Evolutionary conservation across 352 stramenopile genomes (phyloP).

Genomic region (Thraustotheca clavata): DNA sequence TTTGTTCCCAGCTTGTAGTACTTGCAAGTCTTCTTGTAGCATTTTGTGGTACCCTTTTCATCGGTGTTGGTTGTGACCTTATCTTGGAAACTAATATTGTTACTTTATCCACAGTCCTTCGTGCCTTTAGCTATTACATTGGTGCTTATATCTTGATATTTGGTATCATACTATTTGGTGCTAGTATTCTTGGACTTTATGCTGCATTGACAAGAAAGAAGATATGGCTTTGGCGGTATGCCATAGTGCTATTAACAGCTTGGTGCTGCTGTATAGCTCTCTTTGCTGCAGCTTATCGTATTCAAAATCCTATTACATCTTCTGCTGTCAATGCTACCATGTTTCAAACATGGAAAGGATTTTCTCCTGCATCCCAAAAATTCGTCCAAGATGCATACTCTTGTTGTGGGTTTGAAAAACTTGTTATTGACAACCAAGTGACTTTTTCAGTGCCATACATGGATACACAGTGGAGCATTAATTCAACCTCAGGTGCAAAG

Average conservation of each 20-base stretch:
- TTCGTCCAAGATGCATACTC: slow-evolving; percentile 42
- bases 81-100: slow-evolving; percentile 62
- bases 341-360: slow-evolving; percentile 10
- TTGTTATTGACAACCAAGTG: slow-evolving; percentile 27
- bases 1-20: slow-evolving; percentile 12
- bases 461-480: slow-evolving; percentile 15
- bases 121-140: slow-evolving; percentile 42
- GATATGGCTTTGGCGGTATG: slow-evolving; percentile 29
- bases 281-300: slow-evolving; percentile 35
- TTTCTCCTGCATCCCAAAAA: slow-evolving; percentile 28
- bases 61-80: slow-evolving; percentile 42
- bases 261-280: slow-evolving; percentile 20
- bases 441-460: slow-evolving; percentile 28
- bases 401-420: slow-evolving; percentile 39
- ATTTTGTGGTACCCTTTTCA: slow-evolving; percentile 24
- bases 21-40: slow-evolving; percentile 4
- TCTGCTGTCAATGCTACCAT: slow-evolving; percentile 4
- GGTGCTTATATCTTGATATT: slow-evolving; percentile 38
- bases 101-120: slow-evolving; percentile 47
- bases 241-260: slow-evolving; percentile 19
- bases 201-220: slow-evolving; percentile 26
- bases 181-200: slow-evolving; percentile 28
- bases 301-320: slow-evolving; percentile 2
- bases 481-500: neutral
- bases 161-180: slow-evolving; percentile 32